Evolutionary conservation across 129 eudicot species (phyloP).

Genomic region (Calendula officinalis): DNA sequence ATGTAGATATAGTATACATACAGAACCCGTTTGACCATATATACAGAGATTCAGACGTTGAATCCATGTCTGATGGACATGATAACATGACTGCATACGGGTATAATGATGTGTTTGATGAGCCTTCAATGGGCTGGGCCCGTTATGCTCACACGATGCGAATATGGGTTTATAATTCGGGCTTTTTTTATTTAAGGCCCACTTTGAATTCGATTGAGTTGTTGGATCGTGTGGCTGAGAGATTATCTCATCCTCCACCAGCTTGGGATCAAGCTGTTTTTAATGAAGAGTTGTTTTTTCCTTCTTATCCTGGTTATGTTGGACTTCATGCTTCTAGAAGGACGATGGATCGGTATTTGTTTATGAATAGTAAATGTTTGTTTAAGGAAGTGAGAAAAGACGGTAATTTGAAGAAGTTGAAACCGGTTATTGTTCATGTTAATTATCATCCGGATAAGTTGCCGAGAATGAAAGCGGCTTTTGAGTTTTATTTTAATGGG

Average conservation of each 20-base stretch:
- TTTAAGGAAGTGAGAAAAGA: constrained; percentile 71
- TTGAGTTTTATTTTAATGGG: constrained; percentile 64
- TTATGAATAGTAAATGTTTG: constrained; percentile 75
- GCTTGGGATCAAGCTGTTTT: constrained; percentile 84
- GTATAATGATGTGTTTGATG: constrained; percentile 73
- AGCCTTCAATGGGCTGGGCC: constrained; percentile 89
- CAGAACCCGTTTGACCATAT: constrained; percentile 72
- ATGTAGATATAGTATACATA: constrained; percentile 70
- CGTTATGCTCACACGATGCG: constrained; percentile 78
- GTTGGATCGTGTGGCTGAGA: constrained; percentile 68
- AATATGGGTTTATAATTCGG: constrained; percentile 82
- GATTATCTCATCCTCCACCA: constrained; percentile 43
- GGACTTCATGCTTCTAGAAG: constrained; percentile 79
- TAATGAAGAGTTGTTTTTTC: constrained; percentile 66
- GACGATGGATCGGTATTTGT: constrained; percentile 66
- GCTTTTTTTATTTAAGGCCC: constrained; percentile 73
- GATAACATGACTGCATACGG: constrained; percentile 72
- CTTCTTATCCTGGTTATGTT: constrained; percentile 71
- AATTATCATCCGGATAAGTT: constrained; percentile 80
- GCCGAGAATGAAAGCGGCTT: constrained; percentile 67
- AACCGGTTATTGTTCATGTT: constrained; percentile 69
- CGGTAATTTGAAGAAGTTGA: constrained; percentile 51
- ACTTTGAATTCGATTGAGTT: constrained; percentile 80
- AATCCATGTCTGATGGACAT: constrained; percentile 89
- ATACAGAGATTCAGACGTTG: constrained; percentile 75